A percentile compares a stretch with the other conserved stretches of the same genome.
These are phyloP conservation scores for Ganoderma resinaceum DNA, from an alignment of 1,284 basidiomycete genomes.

Conservation along the genomic window DNA sequence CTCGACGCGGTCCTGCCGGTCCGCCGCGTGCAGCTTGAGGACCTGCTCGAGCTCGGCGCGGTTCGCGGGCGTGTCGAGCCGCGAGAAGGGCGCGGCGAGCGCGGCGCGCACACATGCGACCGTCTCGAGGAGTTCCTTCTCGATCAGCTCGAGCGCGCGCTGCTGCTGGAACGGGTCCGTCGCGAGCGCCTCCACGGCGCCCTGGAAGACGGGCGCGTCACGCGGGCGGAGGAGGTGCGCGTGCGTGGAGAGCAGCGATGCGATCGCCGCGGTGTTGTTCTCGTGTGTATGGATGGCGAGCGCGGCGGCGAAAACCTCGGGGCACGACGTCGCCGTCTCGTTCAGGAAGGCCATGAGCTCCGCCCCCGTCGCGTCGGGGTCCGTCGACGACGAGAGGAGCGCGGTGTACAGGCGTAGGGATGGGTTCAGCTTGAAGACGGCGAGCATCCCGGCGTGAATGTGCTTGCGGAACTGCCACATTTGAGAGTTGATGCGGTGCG, in stretches of 20 bases:
- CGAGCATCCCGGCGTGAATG: slow-evolving; percentile 51
- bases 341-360: slow-evolving; percentile 47
- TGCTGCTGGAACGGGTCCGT: slow-evolving; percentile 38
- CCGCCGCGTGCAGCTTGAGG: slow-evolving; percentile 47
- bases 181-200: slow-evolving; percentile 49
- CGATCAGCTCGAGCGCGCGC: slow-evolving; percentile 51
- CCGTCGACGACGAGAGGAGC: slow-evolving; percentile 47
- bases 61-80: slow-evolving; percentile 50
- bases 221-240: slow-evolving; percentile 63
- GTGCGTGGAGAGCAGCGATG: slow-evolving; percentile 51
- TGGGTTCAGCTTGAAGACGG: slow-evolving; percentile 56
- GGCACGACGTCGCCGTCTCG: slow-evolving; percentile 51
- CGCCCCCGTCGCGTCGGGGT: slow-evolving; percentile 38
- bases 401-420: slow-evolving; percentile 52
- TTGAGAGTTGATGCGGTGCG: slow-evolving; percentile 47
- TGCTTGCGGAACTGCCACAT: slow-evolving; percentile 50
- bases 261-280: slow-evolving; percentile 43
- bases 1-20: slow-evolving; percentile 54
- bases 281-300: slow-evolving; percentile 56
- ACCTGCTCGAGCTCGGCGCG: slow-evolving; percentile 53
- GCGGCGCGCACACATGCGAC: slow-evolving; percentile 49
- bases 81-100: slow-evolving; percentile 52
- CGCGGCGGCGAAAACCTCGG: slow-evolving; percentile 59
- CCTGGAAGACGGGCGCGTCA: slow-evolving; percentile 54
- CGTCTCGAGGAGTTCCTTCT: slow-evolving; percentile 58